A percentile compares a stretch with the other conserved stretches of the same genome.
phyloP scores from a whole-genome alignment of 2,329 filamentous ascomycete genomes.

The Dactylellina haptotyla region DNA sequence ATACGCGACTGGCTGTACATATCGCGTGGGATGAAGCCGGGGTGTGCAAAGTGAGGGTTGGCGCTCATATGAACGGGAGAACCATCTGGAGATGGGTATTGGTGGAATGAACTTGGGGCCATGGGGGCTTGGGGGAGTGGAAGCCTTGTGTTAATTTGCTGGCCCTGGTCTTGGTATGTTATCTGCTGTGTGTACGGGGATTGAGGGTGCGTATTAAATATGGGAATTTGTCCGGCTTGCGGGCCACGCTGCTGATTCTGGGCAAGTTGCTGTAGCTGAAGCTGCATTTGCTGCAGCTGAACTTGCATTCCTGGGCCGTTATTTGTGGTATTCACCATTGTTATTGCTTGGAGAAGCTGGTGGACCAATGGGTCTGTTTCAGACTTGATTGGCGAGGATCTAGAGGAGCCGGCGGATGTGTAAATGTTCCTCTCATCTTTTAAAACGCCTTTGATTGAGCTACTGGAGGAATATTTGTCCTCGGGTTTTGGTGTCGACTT shows the following conservation, averaged over 20 bases:
- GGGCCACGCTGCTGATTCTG: constrained; percentile 11
- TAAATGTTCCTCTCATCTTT: constrained; percentile 7
- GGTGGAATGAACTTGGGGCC: constrained; percentile 8
- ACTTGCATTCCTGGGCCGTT: constrained; percentile 14
- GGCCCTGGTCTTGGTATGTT: constrained; percentile 2
- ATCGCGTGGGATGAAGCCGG: constrained; percentile 5
- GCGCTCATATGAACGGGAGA: constrained; percentile 28
- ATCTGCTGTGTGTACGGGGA: not conserved
- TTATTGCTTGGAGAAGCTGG: constrained; percentile 16
- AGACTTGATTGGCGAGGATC: not conserved
- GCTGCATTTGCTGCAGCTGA: constrained; percentile 18
- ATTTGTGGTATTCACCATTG: constrained; percentile 21
- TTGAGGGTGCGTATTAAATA: not conserved
- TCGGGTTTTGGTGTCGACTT: constrained; percentile 6
- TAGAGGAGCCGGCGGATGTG: not conserved
- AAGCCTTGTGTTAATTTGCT: not conserved
- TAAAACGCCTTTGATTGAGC: constrained; percentile 9
- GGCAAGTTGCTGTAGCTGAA: not conserved
- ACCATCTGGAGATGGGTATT: constrained; percentile 7
- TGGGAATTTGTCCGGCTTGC: not conserved
- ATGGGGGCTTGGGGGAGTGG: not conserved
- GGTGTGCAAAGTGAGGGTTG: not conserved
- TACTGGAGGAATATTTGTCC: not conserved
- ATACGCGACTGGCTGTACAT: constrained; percentile 14
- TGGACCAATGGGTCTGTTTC: not conserved